Evolutionary conservation across 257 asterid genomes (phyloP).

Genomic region (Solanum arcanum): DNA sequence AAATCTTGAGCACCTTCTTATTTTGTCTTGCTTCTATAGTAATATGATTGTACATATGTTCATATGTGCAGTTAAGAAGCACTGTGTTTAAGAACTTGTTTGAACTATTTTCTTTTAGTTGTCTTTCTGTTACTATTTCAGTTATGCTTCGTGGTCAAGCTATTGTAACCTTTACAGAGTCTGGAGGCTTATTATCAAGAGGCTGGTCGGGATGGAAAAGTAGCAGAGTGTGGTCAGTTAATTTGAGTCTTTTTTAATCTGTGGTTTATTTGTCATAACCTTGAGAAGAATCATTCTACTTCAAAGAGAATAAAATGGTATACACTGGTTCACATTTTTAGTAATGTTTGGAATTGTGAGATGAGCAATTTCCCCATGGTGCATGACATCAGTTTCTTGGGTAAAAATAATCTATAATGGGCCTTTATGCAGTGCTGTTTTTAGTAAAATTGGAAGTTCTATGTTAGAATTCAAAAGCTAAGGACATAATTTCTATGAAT

Average conservation of each 20-base stretch:
- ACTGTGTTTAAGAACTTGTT: background rate
- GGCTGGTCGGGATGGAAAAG: slow-evolving; percentile 77
- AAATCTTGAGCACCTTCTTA: background rate
- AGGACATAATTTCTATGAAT: background rate
- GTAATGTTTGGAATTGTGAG: background rate
- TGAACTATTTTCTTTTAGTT: background rate
- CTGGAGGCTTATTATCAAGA: slow-evolving; percentile 81
- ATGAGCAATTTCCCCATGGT: background rate
- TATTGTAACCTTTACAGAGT: slow-evolving; percentile 26
- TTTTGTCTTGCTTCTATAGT: background rate
- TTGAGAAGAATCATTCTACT: slow-evolving; percentile 1
- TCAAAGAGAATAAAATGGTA: background rate
- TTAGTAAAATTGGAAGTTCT: background rate
- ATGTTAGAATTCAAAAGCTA: background rate
- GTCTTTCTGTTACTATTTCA: background rate
- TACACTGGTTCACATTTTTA: background rate
- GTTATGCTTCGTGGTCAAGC: background rate
- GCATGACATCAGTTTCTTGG: background rate
- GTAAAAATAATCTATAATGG: background rate
- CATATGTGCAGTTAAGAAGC: background rate
- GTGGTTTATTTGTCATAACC: background rate
- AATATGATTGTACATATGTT: background rate
- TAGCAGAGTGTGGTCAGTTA: slow-evolving; percentile 62
- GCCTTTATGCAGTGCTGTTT: background rate
- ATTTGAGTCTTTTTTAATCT: background rate